A percentile compares a stretch with the other conserved stretches of the same genome.
These are phyloP conservation scores for Myriangium duriaei DNA, from an alignment of 2,329 filamentous ascomycete genomes.

Conservation along the genomic window DNA sequence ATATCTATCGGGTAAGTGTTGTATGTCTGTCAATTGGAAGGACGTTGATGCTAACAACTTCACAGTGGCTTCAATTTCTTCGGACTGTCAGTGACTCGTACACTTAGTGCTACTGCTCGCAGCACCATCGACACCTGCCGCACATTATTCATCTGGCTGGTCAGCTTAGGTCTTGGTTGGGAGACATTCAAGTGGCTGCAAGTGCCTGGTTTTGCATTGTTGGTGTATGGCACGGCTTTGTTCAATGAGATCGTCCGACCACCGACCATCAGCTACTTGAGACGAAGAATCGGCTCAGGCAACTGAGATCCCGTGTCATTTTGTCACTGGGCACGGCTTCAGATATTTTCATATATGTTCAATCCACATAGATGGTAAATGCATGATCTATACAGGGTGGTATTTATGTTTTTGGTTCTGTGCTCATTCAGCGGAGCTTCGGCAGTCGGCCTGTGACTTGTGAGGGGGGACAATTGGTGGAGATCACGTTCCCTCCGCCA, in stretches of 20 bases:
- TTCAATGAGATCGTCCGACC: conserved; percentile 91
- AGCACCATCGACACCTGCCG: conserved; percentile 96
- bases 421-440: no score
- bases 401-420: no score
- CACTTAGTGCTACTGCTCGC: conserved; percentile 79
- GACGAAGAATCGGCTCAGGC: conserved; percentile 14
- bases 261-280: conserved; percentile 35
- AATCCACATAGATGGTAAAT: no score
- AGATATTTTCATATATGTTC: no score
- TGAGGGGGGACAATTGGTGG: no score
- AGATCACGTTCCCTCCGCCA: no score
- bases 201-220: conserved; percentile 70
- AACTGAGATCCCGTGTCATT: no score
- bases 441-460: no score
- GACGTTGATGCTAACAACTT: conserved; percentile 11
- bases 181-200: conserved; percentile 97
- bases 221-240: conserved; percentile 93
- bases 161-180: conserved; percentile 86
- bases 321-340: no score
- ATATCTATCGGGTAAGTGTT: conserved; percentile 76
- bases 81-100: conserved; percentile 80
- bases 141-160: conserved; percentile 96
- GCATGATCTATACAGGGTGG: no score
- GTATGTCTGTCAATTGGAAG: neutral
- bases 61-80: conserved; percentile 95